Conservation (phyloP, 2,329 filamentous ascomycete genomes). For the Phyllosticta citriasiana region DNA sequence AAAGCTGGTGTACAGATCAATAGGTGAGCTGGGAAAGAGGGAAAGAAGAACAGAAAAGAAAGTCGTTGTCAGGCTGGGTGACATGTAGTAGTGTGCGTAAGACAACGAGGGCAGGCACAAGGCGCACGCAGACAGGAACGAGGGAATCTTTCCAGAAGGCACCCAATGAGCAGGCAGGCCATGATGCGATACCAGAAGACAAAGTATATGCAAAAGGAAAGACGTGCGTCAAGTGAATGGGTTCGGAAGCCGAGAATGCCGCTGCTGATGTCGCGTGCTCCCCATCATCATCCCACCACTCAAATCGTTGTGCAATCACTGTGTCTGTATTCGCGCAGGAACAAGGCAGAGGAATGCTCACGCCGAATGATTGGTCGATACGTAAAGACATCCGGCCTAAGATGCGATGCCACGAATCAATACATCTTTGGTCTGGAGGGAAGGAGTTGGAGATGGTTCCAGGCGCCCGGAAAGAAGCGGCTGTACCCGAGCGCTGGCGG, state of each 20-base stretch:
- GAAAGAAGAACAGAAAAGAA: not conserved
- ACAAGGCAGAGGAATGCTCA: not conserved
- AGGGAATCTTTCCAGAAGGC: not conserved
- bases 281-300: not conserved
- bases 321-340: not conserved
- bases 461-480: not conserved
- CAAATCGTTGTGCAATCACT: not conserved
- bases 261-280: not conserved
- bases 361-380: not conserved
- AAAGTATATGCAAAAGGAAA: not conserved
- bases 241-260: not conserved
- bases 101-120: not conserved
- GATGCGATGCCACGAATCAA: not conserved
- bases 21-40: not conserved
- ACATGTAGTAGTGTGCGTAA: not conserved
- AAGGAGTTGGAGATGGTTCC: not conserved
- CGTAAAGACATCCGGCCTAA: not conserved
- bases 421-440: not conserved
- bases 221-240: not conserved
- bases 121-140: not conserved
- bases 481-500: not conserved
- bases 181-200: not conserved
- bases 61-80: not conserved
- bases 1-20: not conserved
- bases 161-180: not conserved